Conservation (phyloP, 2,329 filamentous ascomycete genomes). For the Fusarium sp. region DNA sequence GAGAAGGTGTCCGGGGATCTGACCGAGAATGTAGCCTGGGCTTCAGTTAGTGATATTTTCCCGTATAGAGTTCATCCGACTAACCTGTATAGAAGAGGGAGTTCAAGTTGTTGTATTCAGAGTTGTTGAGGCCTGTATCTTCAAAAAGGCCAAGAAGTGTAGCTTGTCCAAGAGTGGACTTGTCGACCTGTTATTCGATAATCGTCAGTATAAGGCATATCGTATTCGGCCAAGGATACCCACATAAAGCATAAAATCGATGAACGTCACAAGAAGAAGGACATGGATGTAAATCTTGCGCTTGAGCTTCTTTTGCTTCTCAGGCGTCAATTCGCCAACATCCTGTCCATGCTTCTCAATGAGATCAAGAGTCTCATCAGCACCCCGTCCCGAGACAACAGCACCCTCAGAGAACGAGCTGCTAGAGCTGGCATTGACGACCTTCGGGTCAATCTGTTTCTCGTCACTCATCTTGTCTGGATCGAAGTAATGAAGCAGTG, state of each 20-base stretch:
- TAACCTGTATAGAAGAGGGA: constrained; percentile 6
- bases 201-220: background rate
- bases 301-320: constrained; percentile 6
- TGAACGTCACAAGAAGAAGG: constrained; percentile 3
- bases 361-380: constrained; percentile 10
- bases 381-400: constrained; percentile 1
- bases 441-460: background rate
- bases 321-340: background rate
- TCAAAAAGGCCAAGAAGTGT: constrained; percentile 4
- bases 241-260: constrained; percentile 15
- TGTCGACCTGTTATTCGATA: background rate
- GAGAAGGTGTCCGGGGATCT: constrained; percentile 7
- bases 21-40: constrained; percentile 3
- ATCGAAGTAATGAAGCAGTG: background rate
- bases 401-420: constrained; percentile 2
- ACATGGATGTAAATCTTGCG: constrained; percentile 14
- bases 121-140: constrained; percentile 8
- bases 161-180: constrained; percentile 4
- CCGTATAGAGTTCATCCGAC: too few relatives aligned
- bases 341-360: constrained; percentile 7
- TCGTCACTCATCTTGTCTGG: constrained; percentile 1
- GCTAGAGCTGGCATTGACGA: constrained; percentile 1
- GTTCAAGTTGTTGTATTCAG: constrained; percentile 15
- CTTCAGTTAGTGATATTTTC: background rate
- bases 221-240: background rate